Conservation (phyloP, 192 early-diverging fungal species). For the Coemansia sp. region DNA sequence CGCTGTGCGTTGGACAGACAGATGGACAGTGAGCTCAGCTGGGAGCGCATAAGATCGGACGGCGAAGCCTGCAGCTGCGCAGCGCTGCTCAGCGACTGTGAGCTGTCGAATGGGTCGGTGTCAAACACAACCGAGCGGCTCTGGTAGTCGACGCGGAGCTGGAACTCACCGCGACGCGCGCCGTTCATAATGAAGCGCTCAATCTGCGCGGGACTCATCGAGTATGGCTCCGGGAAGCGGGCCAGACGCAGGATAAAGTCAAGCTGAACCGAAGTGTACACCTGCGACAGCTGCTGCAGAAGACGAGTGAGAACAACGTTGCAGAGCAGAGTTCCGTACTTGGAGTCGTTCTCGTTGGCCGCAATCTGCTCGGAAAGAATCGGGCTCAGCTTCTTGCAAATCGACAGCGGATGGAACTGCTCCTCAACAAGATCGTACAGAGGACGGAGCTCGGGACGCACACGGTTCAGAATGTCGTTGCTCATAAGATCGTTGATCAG, state of each 20-base stretch:
- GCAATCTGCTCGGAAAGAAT: conserved; percentile 69
- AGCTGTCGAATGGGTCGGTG: conserved; percentile 82
- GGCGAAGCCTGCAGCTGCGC: conserved; percentile 83
- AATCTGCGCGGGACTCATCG: conserved; percentile 81
- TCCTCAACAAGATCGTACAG: conserved; percentile 97
- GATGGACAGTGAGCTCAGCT: conserved; percentile 83
- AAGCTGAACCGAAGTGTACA: conserved; percentile 96
- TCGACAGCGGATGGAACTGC: conserved; percentile 97
- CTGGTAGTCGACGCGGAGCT: conserved; percentile 92
- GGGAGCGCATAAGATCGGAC: conserved; percentile 88
- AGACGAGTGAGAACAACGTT: conserved; percentile 96
- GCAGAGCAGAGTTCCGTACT: conserved; percentile 93
- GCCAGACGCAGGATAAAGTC: conserved; percentile 89
- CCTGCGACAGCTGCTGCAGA: conserved; percentile 96
- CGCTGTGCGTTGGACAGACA: conserved; percentile 82
- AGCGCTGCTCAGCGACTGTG: conserved; percentile 75
- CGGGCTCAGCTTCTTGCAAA: conserved; percentile 95
- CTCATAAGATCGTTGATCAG: conserved; percentile 88
- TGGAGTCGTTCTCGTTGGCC: conserved; percentile 72
- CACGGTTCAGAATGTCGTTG: conserved; percentile 82
- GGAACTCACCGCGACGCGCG: conserved; percentile 92
- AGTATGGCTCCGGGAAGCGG: conserved; percentile 82
- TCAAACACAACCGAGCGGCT: conserved; percentile 89
- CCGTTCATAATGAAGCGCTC: conserved; percentile 99
- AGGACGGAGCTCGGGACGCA: conserved; percentile 85